These are phyloP conservation scores for Spencermartinsiella ligniputridi DNA, from an alignment of 1,139 yeast genomes.

Conservation along the genomic window DNA sequence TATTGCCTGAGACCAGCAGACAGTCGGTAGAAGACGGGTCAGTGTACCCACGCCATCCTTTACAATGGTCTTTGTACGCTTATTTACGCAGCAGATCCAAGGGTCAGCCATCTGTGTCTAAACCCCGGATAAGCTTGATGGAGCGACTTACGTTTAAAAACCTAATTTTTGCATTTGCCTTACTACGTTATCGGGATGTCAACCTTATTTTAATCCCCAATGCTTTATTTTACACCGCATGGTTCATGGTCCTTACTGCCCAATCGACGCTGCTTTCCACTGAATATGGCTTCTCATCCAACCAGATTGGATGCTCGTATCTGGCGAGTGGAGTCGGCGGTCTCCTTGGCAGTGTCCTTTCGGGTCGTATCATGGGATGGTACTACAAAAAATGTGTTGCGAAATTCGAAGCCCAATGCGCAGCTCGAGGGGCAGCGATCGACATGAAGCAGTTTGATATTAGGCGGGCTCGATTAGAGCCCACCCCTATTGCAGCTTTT, in stretches of 20 bases:
- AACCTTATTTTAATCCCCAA: slow-evolving; percentile 45
- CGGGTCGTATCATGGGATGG: slow-evolving; percentile 34
- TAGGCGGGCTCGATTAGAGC: slow-evolving; percentile 44
- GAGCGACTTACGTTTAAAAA: background rate
- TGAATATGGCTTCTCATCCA: slow-evolving; percentile 46
- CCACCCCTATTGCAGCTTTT: slow-evolving; percentile 33
- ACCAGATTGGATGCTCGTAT: slow-evolving; percentile 59
- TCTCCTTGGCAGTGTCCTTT: slow-evolving; percentile 30
- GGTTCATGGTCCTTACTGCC: slow-evolving; percentile 68
- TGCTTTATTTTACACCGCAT: slow-evolving; percentile 58
- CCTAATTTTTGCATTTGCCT: slow-evolving; percentile 13
- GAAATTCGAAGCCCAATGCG: slow-evolving; percentile 30
- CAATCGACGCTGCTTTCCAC: slow-evolving; percentile 50
- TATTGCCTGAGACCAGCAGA: slow-evolving; percentile 70
- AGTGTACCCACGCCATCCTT: slow-evolving; percentile 40
- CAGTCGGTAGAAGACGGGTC: slow-evolving; percentile 65
- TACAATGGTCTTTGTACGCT: slow-evolving; percentile 42
- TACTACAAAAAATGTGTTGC: slow-evolving; percentile 23
- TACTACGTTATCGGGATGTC: slow-evolving; percentile 31
- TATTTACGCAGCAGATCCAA: slow-evolving; percentile 15
- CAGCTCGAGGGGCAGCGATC: slow-evolving; percentile 38
- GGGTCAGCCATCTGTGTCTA: slow-evolving; percentile 16
- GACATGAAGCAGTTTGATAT: slow-evolving; percentile 40
- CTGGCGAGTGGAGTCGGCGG: slow-evolving; percentile 39
- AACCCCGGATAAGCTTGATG: background rate